A percentile compares a stretch with the other conserved stretches of the same genome.
Conservation (phyloP, 345 rosid genomes). For the Euclidium syriacum region DNA sequence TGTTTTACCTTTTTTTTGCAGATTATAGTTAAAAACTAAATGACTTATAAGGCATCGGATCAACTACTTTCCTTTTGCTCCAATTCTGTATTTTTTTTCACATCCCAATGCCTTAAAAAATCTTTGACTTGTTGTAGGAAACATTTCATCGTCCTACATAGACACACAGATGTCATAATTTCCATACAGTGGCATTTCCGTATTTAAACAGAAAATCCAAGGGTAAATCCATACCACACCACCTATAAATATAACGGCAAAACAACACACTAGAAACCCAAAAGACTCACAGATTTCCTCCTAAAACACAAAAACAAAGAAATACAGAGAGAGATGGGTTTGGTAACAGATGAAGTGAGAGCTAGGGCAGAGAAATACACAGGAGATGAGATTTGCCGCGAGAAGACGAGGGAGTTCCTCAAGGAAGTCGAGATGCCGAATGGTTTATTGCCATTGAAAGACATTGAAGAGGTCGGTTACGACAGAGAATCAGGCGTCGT, state of each 20-base stretch:
- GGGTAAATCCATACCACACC: slow-evolving; percentile 6
- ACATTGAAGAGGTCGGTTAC: slow-evolving; percentile 74
- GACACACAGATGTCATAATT: background rate
- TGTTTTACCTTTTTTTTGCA: background rate
- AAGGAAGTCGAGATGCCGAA: slow-evolving; percentile 56
- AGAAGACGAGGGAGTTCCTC: slow-evolving; percentile 57
- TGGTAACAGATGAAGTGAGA: slow-evolving; percentile 60
- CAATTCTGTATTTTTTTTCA: background rate
- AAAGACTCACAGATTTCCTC: slow-evolving; percentile 6
- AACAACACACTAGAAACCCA: background rate
- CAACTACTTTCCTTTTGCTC: slow-evolving; percentile 10
- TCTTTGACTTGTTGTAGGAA: slow-evolving; percentile 5
- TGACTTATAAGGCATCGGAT: background rate
- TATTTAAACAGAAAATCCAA: background rate
- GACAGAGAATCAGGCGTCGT: slow-evolving; percentile 78
- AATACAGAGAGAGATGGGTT: slow-evolving; percentile 39
- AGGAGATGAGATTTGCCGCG: slow-evolving; percentile 69
- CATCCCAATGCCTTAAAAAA: slow-evolving; percentile 1
- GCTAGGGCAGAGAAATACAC: slow-evolving; percentile 74
- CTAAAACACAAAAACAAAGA: background rate
- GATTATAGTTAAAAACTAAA: background rate
- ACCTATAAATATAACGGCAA: slow-evolving; percentile 13
- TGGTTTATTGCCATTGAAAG: slow-evolving; percentile 71
- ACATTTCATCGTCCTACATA: slow-evolving; percentile 4
- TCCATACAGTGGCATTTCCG: slow-evolving; percentile 11